Evolutionary conservation across 2,329 filamentous ascomycete genomes (phyloP), one percentile per base, ranked within the genome.

Genomic region (Beauveria asiatica): DNA sequence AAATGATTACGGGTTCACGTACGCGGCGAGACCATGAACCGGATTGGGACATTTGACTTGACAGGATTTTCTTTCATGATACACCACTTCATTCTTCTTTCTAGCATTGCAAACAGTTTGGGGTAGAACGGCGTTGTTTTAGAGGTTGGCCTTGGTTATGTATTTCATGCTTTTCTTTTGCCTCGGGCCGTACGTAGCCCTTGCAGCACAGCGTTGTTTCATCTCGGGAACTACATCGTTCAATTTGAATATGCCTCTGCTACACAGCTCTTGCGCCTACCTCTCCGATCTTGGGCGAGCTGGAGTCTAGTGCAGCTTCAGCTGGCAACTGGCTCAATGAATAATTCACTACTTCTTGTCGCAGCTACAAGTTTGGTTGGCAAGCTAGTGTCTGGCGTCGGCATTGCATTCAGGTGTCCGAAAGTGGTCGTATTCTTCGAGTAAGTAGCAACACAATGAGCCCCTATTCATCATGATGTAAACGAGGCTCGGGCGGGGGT

Each of bases 1-100:
- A 79, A 63, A 72, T 74, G 51, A 69, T 80, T 7, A 72, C 73
- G 55, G 78, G 78, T 3, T 70, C 75, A 4, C 76, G 76, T 55
- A 64, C 79, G 63, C 67, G 75, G 39, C 72, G 75, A 30, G 73
- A 75, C 16, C 70, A 74, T 23, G 73, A 76, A 59, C 69, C 73
- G 21, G 75, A 75, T 41, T 78, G 75, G 73, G 72, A 76, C 37
- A 69, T 67, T 62, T 72, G 48, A 60, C 45, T 25, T n/a, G 23
- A 6, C 21, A 0, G 7, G 30, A 2, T 17, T 6, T 9, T 6
- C 5, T 49, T 13, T 23, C 16, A n/a, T 7, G 45, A 42, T 11
- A 6, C 46, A 39, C 4, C 1, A 17, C 37, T 46, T 45, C 10
- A 5, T 46, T 7, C 13, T 27, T 45, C 21, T 51, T 42, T 5